phyloP scores from a whole-genome alignment of 768 basidiomycete genomes.

The Lentinula raphanica region DNA sequence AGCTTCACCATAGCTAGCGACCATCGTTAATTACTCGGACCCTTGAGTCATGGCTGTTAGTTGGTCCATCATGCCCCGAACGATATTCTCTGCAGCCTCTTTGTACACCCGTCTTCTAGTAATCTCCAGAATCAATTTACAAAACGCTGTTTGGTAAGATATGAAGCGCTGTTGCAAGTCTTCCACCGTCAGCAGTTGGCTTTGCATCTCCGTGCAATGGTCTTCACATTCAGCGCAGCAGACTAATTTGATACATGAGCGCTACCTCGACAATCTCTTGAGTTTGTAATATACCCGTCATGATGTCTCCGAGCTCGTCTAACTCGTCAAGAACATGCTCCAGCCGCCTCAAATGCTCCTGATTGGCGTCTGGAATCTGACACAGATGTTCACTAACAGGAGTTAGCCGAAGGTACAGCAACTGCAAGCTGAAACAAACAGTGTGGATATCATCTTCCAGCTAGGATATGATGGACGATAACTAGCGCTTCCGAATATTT shows the following conservation, averaged over 20 bases:
- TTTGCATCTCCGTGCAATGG: conserved; percentile 50
- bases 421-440: conserved; percentile 38
- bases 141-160: conserved; percentile 68
- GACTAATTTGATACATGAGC: conserved; percentile 26
- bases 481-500: conserved; percentile 86
- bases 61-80: conserved; percentile 60
- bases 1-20: too few relatives aligned
- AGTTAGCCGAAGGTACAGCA: background rate
- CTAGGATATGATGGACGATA: conserved; percentile 70
- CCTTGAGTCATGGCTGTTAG: conserved; percentile 65
- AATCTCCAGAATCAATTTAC: conserved; percentile 69
- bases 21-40: too few relatives aligned
- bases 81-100: conserved; percentile 59
- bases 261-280: conserved; percentile 65
- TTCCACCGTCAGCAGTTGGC: conserved; percentile 56
- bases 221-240: conserved; percentile 48
- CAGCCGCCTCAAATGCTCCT: conserved; percentile 47
- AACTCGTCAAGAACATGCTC: conserved; percentile 53
- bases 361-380: conserved; percentile 34
- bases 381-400: conserved; percentile 45
- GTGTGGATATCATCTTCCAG: conserved; percentile 53
- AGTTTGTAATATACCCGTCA: conserved; percentile 68
- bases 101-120: conserved; percentile 61
- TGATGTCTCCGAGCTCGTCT: conserved; percentile 74
- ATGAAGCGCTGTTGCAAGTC: conserved; percentile 63